These are phyloP conservation scores for Gnomoniopsis sp. DNA, from an alignment of 2,329 filamentous ascomycete species.

Conservation along the genomic window DNA sequence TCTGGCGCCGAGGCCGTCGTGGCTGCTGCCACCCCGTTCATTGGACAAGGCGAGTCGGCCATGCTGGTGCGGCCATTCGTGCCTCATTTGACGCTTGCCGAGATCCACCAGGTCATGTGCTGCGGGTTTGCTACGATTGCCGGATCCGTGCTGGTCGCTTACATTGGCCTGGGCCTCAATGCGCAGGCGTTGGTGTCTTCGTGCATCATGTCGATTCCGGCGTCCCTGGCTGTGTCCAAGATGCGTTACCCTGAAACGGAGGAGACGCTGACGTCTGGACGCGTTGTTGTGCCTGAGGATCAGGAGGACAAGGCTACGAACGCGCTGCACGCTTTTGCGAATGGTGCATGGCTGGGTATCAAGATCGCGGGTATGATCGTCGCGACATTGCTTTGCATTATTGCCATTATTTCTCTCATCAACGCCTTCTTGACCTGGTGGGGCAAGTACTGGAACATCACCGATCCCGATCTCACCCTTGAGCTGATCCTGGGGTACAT, in stretches of 20 bases:
- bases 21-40: slow-evolving; percentile 87
- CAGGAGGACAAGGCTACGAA: slow-evolving; percentile 75
- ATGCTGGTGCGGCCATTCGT: slow-evolving; percentile 91
- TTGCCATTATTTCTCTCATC: slow-evolving; percentile 70
- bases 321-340: slow-evolving; percentile 78
- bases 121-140: slow-evolving; percentile 92
- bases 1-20: slow-evolving; percentile 90
- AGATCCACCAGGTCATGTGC: slow-evolving; percentile 89
- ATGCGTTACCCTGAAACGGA: slow-evolving; percentile 86
- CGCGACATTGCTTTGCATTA: slow-evolving; percentile 75
- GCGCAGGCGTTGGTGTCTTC: slow-evolving; percentile 82
- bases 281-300: slow-evolving; percentile 79
- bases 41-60: slow-evolving; percentile 89
- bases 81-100: slow-evolving; percentile 77
- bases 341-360: slow-evolving; percentile 79
- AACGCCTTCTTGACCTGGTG: slow-evolving; percentile 82
- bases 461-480: slow-evolving; percentile 66
- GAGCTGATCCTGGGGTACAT: slow-evolving; percentile 74
- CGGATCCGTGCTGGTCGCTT: slow-evolving; percentile 81
- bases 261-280: slow-evolving; percentile 78
- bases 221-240: slow-evolving; percentile 84
- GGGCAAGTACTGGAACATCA: slow-evolving; percentile 74
- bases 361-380: slow-evolving; percentile 85
- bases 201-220: slow-evolving; percentile 94
- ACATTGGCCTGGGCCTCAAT: slow-evolving; percentile 80